Evolutionary conservation across 2,329 filamentous ascomycete genomes (phyloP).

Genomic region (Penicillium nordicum): DNA sequence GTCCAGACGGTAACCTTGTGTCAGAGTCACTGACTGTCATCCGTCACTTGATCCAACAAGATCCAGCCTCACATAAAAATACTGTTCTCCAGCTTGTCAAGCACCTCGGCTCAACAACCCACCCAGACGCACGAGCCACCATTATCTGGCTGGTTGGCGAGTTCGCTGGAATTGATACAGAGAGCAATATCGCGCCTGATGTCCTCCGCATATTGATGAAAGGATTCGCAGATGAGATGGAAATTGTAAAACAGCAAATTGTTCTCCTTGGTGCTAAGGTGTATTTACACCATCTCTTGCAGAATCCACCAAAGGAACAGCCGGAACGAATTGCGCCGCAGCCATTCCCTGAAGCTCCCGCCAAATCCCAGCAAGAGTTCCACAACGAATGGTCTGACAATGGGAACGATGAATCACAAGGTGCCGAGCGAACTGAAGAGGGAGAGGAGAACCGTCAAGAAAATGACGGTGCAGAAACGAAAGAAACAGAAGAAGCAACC

Average conservation of each 20-base stretch:
- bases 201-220: constrained; percentile 84
- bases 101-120: constrained; percentile 83
- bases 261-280: constrained; percentile 93
- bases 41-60: constrained; percentile 88
- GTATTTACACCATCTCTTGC: constrained; percentile 78
- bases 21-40: constrained; percentile 94
- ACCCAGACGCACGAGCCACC: constrained; percentile 83
- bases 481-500: constrained; percentile 27
- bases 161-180: constrained; percentile 73
- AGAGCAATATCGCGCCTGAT: constrained; percentile 89
- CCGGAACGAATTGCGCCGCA: constrained; percentile 8
- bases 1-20: constrained; percentile 79
- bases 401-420: constrained; percentile 21
- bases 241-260: constrained; percentile 86
- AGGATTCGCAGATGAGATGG: constrained; percentile 77
- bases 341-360: constrained; percentile 18
- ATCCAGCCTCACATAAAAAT: constrained; percentile 72
- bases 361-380: constrained; percentile 24
- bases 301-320: constrained; percentile 38
- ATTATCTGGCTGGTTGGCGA: constrained; percentile 98
- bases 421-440: constrained; percentile 28
- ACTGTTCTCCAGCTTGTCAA: constrained; percentile 88
- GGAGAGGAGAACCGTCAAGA: constrained; percentile 25
- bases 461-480: constrained; percentile 14
- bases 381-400: constrained; percentile 34